Evolutionary conservation across 106 monocot species (phyloP).

Genomic region (Alisma plantagoaquatica): DNA sequence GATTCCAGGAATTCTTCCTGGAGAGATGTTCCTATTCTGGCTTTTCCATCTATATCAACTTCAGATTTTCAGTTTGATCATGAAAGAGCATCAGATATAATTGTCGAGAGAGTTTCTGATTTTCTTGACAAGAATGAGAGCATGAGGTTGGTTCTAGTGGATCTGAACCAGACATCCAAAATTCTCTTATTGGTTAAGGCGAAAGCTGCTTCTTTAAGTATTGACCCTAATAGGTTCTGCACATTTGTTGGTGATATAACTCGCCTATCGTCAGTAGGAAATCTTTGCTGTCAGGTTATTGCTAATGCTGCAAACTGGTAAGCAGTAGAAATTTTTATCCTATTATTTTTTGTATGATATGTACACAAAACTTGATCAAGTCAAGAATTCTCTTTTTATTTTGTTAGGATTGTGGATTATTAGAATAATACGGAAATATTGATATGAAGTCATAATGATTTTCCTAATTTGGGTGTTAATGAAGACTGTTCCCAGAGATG

Average conservation of each 20-base stretch:
- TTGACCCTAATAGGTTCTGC: constrained; percentile 51
- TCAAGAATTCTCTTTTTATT: too few relatives aligned
- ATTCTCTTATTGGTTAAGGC: constrained; percentile 68
- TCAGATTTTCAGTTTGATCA: constrained; percentile 87
- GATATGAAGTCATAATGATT: too few relatives aligned
- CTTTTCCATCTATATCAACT: constrained; percentile 91
- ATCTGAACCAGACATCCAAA: constrained; percentile 57
- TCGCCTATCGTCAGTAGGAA: constrained; percentile 37
- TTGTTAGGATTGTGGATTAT: too few relatives aligned
- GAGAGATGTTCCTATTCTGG: constrained; percentile 36
- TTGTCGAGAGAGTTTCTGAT: constrained; percentile 51
- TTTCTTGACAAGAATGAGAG: constrained; percentile 47
- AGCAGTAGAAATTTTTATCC: too few relatives aligned
- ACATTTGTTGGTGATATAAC: constrained; percentile 82
- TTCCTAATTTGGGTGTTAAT: too few relatives aligned
- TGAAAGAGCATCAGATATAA: constrained; percentile 80
- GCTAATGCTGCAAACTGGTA: constrained; percentile 96
- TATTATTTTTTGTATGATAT: too few relatives aligned
- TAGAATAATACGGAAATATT: too few relatives aligned
- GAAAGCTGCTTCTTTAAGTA: constrained; percentile 57
- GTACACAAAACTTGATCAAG: too few relatives aligned
- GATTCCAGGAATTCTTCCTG: constrained; percentile 9
- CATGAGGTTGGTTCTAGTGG: constrained; percentile 66
- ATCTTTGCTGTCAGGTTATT: constrained; percentile 52
- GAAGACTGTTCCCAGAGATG: too few relatives aligned